phyloP scores from a whole-genome alignment of 768 basidiomycete species.

The Pulveroboletus sp. region DNA sequence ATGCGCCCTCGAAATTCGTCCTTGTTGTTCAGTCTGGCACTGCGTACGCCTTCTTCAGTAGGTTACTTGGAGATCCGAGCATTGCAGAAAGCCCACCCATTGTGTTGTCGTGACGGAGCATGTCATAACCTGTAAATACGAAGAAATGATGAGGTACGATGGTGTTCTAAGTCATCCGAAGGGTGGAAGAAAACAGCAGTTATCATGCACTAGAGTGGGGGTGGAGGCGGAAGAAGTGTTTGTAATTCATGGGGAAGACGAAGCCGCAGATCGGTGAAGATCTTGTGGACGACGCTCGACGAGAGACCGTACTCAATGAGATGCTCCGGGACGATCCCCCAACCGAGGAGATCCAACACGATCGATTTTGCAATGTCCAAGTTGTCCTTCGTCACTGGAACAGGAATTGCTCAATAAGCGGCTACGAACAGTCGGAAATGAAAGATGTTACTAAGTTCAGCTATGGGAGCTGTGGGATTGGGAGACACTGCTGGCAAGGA shows the following conservation, averaged over 20 bases:
- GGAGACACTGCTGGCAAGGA: background rate
- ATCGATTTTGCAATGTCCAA: constrained; percentile 42
- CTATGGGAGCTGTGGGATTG: background rate
- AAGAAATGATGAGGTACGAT: background rate
- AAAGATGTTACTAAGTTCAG: constrained; percentile 9
- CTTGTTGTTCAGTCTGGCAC: no score
- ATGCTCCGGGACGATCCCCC: constrained; percentile 50
- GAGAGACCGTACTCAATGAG: constrained; percentile 44
- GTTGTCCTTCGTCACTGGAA: constrained; percentile 39
- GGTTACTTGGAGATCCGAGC: background rate
- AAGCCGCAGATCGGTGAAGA: constrained; percentile 43
- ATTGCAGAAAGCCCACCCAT: background rate
- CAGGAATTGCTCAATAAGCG: background rate
- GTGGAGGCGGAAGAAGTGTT: background rate
- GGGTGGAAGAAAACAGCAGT: background rate
- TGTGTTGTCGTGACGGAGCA: no score
- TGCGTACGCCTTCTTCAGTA: no score
- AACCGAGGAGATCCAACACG: constrained; percentile 54
- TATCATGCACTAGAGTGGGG: background rate
- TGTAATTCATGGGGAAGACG: constrained; percentile 28
- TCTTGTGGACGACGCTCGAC: constrained; percentile 33
- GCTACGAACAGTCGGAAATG: background rate
- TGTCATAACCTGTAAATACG: no score
- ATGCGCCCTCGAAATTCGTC: no score
- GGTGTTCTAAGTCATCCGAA: background rate